Evolutionary conservation across 768 basidiomycete species (phyloP), one percentile per base, ranked within the genome.

Genomic region (Boletellus ananiceps): DNA sequence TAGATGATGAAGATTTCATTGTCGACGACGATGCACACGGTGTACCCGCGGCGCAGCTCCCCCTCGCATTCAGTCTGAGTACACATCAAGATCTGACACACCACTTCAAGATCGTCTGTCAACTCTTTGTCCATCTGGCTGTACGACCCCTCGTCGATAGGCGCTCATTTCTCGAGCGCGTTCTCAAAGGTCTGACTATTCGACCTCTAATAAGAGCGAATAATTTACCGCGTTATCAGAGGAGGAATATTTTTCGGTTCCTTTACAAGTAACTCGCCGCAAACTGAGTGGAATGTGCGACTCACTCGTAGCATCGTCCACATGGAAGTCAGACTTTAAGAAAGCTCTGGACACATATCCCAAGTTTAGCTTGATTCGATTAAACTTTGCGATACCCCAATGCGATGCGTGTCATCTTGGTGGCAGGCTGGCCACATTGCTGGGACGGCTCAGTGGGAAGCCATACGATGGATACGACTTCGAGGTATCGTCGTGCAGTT

Each of bases 381-480:
- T 92, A 46, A 71, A 79, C 14, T 82, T 81, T 57, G 67, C 81
- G 13, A 67, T 80, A 18, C 80, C 82, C 2, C 70, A 71, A 15
- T 96, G 93, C 61, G 88, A 93, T 65, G 92, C 89, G 18, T 95
- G 93, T 64, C 79, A 85, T 66, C 74, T 92, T 29, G 80, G 84
- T 35, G 78, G 82, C 16, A 77, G 88, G 50, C 63, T 81, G 57
- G 88, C 88, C 19, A 87, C 81, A 8, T 57, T 82, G 8, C 52
- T 75, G 11, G 88, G 84, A 0, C 71, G 77, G 40, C 59, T 93
- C 34, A 74, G 74, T 44, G 93, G 93, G 6, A 57, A 67, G 9
- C 75, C 80, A n/a, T 95, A 94, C 62, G 77, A 91, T 57, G 63
- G 57, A n/a, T 63, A 75, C 47, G 87, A 86, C 36, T 92, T 85